Conservation (phyloP, 768 basidiomycete species). For the Boletus rufocinnamomeus region DNA sequence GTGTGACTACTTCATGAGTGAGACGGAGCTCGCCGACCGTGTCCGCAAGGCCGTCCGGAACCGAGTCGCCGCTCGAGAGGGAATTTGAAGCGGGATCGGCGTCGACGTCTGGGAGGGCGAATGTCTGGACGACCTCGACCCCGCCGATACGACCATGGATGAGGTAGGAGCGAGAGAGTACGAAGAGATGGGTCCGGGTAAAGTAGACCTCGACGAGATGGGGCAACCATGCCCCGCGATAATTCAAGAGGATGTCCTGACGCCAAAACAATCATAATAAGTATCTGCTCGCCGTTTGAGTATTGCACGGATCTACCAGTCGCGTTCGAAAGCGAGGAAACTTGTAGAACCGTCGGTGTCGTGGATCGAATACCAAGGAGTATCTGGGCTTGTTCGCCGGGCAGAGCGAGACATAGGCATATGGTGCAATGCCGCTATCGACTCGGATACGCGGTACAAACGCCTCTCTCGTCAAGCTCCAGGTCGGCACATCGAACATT, state of each 20-base stretch:
- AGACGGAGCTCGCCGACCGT: constrained; percentile 21
- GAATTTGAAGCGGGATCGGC: not conserved
- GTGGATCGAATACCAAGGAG: constrained; percentile 19
- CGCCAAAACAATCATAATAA: not conserved
- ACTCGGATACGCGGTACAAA: constrained; percentile 19
- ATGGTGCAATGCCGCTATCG: constrained; percentile 12
- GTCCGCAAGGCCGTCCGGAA: not conserved
- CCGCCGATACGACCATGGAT: constrained; percentile 6
- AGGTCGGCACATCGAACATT: constrained; percentile 17
- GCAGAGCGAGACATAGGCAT: constrained; percentile 18
- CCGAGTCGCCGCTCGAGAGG: not conserved
- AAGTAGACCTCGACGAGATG: constrained; percentile 21
- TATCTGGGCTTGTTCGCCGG: constrained; percentile 12
- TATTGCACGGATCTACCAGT: constrained; percentile 6
- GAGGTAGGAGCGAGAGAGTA: constrained; percentile 20
- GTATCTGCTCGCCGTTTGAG: not conserved
- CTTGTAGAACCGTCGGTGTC: constrained; percentile 21
- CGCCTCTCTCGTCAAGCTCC: constrained; percentile 10
- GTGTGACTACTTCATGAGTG: constrained; percentile 21
- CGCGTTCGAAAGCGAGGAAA: constrained; percentile 23
- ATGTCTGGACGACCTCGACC: constrained; percentile 24
- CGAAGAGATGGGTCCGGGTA: constrained; percentile 18
- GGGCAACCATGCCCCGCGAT: constrained; percentile 23
- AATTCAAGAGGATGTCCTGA: constrained; percentile 19
- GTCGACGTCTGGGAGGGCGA: constrained; percentile 20